A percentile compares a stretch with the other conserved stretches of the same genome.
phyloP scores from a whole-genome alignment of 139 green algal species.

The Chlamydomonas urium region DNA sequence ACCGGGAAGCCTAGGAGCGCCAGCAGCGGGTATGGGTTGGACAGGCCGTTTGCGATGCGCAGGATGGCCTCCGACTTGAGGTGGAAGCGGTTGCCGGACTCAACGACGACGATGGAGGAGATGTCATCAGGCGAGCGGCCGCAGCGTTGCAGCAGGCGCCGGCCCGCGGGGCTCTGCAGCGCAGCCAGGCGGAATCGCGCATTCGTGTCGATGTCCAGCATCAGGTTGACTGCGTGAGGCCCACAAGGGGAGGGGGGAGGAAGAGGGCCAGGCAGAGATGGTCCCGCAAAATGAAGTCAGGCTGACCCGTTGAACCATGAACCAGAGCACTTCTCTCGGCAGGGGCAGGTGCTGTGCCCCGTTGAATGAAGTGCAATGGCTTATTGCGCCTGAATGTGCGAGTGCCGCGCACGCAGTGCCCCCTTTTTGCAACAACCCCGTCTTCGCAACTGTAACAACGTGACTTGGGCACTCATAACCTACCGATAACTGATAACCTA shows the following conservation, averaged over 20 bases:
- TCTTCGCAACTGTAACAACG: not conserved
- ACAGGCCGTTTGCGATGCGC: constrained; percentile 49
- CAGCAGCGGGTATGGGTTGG: constrained; percentile 51
- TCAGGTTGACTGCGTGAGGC: constrained; percentile 63
- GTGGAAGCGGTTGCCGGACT: constrained; percentile 14
- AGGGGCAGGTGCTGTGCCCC: too few relatives aligned
- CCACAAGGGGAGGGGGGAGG: not conserved
- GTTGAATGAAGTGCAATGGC: not conserved
- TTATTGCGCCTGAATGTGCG: not conserved
- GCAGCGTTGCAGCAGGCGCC: constrained; percentile 55
- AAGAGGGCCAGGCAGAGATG: not conserved
- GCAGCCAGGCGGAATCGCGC: constrained; percentile 62
- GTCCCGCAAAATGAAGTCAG: not conserved
- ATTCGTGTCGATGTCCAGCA: constrained; percentile 61
- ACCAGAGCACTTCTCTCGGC: too few relatives aligned
- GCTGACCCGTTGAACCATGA: too few relatives aligned
- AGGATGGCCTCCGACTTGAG: constrained; percentile 63
- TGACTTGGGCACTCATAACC: not conserved
- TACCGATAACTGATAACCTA: not conserved
- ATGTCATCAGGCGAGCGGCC: constrained; percentile 72
- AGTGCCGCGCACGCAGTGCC: too few relatives aligned
- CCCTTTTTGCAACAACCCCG: not conserved
- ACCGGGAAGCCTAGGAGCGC: constrained; percentile 41
- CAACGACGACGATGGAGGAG: constrained; percentile 15
- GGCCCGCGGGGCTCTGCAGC: constrained; percentile 66